A percentile compares a stretch with the other conserved stretches of the same genome.
Evolutionary conservation across 805 yeast genomes (phyloP).

Genomic region (Babjeviella inositovora): DNA sequence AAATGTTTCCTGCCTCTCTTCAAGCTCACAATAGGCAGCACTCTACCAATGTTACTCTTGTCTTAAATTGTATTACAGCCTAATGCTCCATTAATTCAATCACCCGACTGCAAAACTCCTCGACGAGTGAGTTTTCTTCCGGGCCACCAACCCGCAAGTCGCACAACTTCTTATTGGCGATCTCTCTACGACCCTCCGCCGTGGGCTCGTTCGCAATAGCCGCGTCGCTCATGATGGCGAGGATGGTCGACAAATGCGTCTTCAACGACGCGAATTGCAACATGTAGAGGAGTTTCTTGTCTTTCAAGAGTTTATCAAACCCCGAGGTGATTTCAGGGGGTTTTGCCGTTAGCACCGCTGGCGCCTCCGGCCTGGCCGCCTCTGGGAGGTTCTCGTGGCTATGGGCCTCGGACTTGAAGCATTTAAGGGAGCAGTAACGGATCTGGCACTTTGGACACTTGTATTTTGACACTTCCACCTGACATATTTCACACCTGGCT

Average conservation of each 20-base stretch:
- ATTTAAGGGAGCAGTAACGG: constrained; percentile 35
- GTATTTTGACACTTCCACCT: constrained; percentile 22
- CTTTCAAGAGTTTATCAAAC: constrained; percentile 15
- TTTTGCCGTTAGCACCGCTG: not conserved
- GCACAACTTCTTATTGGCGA: constrained; percentile 45
- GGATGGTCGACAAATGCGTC: constrained; percentile 32
- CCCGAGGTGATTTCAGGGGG: constrained; percentile 3
- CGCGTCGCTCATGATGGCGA: constrained; percentile 29
- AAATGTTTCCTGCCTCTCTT: not conserved
- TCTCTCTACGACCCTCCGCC: constrained; percentile 34
- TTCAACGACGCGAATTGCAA: constrained; percentile 37
- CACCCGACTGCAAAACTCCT: constrained; percentile 42
- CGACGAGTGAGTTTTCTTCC: constrained; percentile 52
- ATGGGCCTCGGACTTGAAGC: constrained; percentile 35
- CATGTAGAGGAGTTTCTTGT: constrained; percentile 24
- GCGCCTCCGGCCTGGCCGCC: constrained; percentile 1
- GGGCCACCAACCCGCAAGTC: constrained; percentile 47
- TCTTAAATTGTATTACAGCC: too few species aligned
- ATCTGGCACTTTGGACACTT: constrained; percentile 36
- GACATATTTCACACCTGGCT: constrained; percentile 27
- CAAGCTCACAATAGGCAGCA: not conserved
- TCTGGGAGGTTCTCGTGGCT: constrained; percentile 5
- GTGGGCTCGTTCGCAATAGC: constrained; percentile 28
- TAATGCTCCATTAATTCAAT: constrained; percentile 10
- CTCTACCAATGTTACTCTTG: too few species aligned